Percentiles rank a stretch among this genome's conserved stretches.
phyloP scores from a whole-genome alignment of 495 filamentous ascomycete species.

The Penicillium maclennaniae region DNA sequence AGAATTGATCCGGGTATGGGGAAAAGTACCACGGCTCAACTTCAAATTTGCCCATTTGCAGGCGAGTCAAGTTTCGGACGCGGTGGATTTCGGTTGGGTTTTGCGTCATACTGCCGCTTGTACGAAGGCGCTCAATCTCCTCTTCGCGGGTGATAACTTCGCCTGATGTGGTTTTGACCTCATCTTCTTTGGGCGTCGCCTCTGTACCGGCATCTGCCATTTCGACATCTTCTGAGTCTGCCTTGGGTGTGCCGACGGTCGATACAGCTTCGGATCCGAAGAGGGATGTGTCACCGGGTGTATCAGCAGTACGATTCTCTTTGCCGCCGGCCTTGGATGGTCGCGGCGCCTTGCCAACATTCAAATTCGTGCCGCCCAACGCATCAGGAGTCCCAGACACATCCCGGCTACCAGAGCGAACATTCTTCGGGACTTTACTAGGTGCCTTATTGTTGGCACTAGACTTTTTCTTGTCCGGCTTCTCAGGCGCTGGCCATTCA shows the following conservation, averaged over 20 bases:
- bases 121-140: constrained; percentile 92
- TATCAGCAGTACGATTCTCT: constrained; percentile 51
- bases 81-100: constrained; percentile 96
- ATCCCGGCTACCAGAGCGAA: constrained; percentile 52
- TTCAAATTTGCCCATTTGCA: constrained; percentile 90
- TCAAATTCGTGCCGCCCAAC: constrained; percentile 47
- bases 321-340: constrained; percentile 59
- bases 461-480: constrained; percentile 63
- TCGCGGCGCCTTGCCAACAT: constrained; percentile 44
- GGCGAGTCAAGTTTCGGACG: constrained; percentile 84
- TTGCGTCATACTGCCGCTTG: constrained; percentile 94
- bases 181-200: constrained; percentile 39
- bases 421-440: constrained; percentile 51
- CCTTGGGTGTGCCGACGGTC: constrained; percentile 50
- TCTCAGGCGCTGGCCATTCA: constrained; percentile 73
- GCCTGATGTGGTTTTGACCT: constrained; percentile 36
- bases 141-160: constrained; percentile 73
- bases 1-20: constrained; percentile 85
- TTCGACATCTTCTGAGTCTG: constrained; percentile 59
- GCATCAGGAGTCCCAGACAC: constrained; percentile 56
- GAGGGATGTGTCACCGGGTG: constrained; percentile 33
- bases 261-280: constrained; percentile 50
- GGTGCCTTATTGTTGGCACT: constrained; percentile 42
- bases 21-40: constrained; percentile 99
- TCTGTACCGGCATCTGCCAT: constrained; percentile 56